A percentile compares a stretch with the other conserved stretches of the same genome.
Conservation (phyloP, 2,329 filamentous ascomycete genomes). For the Coniella lustricola region DNA sequence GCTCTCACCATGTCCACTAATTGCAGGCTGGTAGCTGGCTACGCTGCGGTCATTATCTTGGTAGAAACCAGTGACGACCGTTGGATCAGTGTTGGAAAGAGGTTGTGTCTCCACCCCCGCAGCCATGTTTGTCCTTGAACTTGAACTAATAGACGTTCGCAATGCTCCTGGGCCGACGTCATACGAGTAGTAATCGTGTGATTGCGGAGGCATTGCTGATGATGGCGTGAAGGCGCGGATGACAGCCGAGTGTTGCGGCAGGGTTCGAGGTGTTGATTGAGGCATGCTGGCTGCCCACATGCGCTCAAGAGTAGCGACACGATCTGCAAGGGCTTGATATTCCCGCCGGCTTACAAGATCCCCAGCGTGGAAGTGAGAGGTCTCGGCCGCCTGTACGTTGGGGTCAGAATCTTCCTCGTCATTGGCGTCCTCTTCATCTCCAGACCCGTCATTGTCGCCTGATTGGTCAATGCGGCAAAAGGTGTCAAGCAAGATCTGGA, state of each 20-base stretch:
- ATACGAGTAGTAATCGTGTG: conserved; percentile 9
- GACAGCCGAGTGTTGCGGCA: conserved; percentile 7
- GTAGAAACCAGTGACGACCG: conserved; percentile 2
- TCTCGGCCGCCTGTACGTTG: not conserved
- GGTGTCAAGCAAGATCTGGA: conserved; percentile 8
- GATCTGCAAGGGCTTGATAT: conserved; percentile 8
- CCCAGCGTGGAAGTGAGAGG: not conserved
- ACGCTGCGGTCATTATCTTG: conserved; percentile 2
- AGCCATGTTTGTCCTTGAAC: not conserved
- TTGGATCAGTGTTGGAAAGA: not conserved
- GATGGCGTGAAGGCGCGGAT: conserved; percentile 7
- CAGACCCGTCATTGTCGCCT: not conserved
- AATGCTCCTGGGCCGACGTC: not conserved
- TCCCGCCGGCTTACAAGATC: conserved; percentile 5
- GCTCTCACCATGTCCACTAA: conserved; percentile 1
- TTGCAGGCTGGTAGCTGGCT: not conserved
- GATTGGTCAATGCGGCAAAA: conserved; percentile 6
- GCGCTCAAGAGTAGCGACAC: conserved; percentile 12
- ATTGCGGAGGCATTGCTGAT: conserved; percentile 2
- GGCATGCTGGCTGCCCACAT: not conserved
- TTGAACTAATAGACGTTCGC: not conserved
- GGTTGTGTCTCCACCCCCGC: not conserved
- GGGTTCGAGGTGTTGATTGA: conserved; percentile 6
- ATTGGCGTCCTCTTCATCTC: not conserved
- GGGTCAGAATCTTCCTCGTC: conserved; percentile 5